Evolutionary conservation across 169 alveolate species (phyloP), one percentile per base, ranked within the genome.

Genomic region (Plasmodium ovale): DNA sequence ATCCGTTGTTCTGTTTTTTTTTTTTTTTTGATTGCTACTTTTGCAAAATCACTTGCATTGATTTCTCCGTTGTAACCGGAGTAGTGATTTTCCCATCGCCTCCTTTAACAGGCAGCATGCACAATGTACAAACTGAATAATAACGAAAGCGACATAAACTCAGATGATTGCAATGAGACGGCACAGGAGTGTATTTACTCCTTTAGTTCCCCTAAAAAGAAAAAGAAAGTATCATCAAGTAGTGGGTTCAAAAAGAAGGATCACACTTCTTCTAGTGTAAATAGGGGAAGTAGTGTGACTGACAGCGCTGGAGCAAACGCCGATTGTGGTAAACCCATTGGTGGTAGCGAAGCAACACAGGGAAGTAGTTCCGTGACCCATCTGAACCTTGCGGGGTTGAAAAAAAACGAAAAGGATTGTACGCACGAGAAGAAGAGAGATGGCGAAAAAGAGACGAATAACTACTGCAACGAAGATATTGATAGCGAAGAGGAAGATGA

Each of bases 91-190:
- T n/a, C n/a, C n/a, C n/a, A n/a, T n/a, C 25, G 5, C 14, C 1
- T 49, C 59, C 0, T 62, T 29, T 59, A 62, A 9, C 27, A 59
- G 14, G 64, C 14, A 35, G 2, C 23, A 37, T 16, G 21, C 25
- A 29, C 35, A 53, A 85, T 85, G 91, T 42, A 85, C 53, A 85
- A 85, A 64, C 10, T 85, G 39, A 62, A 31, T 9, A 56, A 64
- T 47, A 69, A 59, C 39, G 87, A 64, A 44, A 64, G 91, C 58
- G 91, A 85, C 2, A 85, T 85, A 39, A 85, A 67, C 53, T 70
- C 87, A 10, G 91, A 85, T 59, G 91, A 85, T 51, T 67, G 85
- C 53, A 51, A 85, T 49, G 91, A 68, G 19, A 85, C 91, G 3
- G 87, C 91, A n/a, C 60, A 70, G 58, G 91, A 70, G 23, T 85